A percentile compares a stretch with the other conserved stretches of the same genome.
Evolutionary conservation across 208 protist genomes (phyloP).

Genomic region (Jaenimonas drosophilae): DNA sequence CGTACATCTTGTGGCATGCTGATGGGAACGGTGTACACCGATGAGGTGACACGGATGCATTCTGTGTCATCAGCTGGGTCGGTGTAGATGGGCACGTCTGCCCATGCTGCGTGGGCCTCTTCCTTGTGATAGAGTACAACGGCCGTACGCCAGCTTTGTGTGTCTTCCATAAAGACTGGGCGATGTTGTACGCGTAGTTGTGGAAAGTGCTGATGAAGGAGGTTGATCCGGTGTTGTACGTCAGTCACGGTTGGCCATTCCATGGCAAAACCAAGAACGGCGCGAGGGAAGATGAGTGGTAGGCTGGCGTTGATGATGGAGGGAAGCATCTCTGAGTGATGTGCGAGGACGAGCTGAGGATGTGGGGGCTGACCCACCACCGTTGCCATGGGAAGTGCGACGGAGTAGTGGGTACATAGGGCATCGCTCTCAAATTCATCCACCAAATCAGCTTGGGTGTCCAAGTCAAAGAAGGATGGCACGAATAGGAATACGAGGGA

Average conservation of each 20-base stretch:
- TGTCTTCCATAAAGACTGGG: neutral
- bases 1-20: too few relatives aligned
- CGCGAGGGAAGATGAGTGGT: conserved; percentile 6
- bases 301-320: neutral
- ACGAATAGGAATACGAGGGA: conserved; percentile 32
- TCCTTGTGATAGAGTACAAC: conserved; percentile 1
- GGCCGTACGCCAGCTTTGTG: neutral
- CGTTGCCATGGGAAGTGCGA: conserved; percentile 24
- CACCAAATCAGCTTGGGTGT: conserved; percentile 12
- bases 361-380: conserved; percentile 10
- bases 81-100: neutral
- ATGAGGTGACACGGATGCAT: neutral
- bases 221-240: too few relatives aligned
- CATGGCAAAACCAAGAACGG: conserved; percentile 40
- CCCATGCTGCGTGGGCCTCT: neutral
- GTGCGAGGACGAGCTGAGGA: conserved; percentile 8
- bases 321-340: neutral
- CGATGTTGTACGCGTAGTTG: too few relatives aligned
- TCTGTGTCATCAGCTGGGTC: conserved; percentile 1
- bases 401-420: conserved; percentile 24
- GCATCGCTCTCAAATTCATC: conserved; percentile 28
- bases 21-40: too few relatives aligned
- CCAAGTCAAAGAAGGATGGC: conserved; percentile 30
- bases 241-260: conserved; percentile 22
- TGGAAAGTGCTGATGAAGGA: too few relatives aligned